Conservation (phyloP, 2,329 filamentous ascomycete species). For the Hirsutella minnesotensis region DNA sequence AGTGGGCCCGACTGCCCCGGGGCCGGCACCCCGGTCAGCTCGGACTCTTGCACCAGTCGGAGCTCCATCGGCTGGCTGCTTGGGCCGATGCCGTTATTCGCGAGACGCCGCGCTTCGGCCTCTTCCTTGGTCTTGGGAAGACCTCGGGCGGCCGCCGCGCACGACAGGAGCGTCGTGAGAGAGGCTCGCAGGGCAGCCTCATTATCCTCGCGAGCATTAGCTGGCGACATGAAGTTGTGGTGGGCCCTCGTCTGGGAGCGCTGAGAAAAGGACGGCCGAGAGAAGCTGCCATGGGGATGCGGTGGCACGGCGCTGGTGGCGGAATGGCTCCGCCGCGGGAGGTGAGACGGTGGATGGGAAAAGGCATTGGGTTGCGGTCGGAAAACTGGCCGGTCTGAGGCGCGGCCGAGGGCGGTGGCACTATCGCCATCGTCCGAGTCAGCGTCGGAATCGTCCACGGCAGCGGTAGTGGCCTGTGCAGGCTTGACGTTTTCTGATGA, state of each 20-base stretch:
- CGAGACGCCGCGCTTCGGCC: slow-evolving; percentile 20
- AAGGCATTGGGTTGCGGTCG: slow-evolving; percentile 88
- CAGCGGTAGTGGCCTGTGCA: slow-evolving; percentile 21
- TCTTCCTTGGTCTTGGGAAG: slow-evolving; percentile 54
- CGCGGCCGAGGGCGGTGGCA: slow-evolving; percentile 63
- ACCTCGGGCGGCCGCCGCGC: slow-evolving; percentile 77
- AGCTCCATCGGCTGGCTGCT: slow-evolving; percentile 45
- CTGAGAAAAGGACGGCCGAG: slow-evolving; percentile 35
- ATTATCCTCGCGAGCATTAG: slow-evolving; percentile 66
- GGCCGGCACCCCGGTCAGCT: slow-evolving; percentile 32
- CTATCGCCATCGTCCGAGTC: slow-evolving; percentile 56
- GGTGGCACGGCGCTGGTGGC: slow-evolving; percentile 35
- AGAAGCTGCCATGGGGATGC: slow-evolving; percentile 37
- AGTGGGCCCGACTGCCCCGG: slow-evolving; percentile 8
- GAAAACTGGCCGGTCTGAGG: slow-evolving; percentile 47
- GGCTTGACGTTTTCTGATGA: slow-evolving; percentile 41
- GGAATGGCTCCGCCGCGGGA: slow-evolving; percentile 36
- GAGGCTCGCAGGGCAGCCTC: slow-evolving; percentile 87
- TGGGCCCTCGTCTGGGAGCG: slow-evolving; percentile 34
- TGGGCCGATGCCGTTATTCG: slow-evolving; percentile 27
- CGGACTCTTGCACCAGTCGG: slow-evolving; percentile 48
- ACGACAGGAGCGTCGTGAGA: slow-evolving; percentile 91
- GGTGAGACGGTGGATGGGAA: slow-evolving; percentile 59
- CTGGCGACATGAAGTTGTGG: slow-evolving; percentile 58
- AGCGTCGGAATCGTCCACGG: slow-evolving; percentile 33